Conservation (phyloP, 305 asterid genomes). For the Ajuga reptans region DNA sequence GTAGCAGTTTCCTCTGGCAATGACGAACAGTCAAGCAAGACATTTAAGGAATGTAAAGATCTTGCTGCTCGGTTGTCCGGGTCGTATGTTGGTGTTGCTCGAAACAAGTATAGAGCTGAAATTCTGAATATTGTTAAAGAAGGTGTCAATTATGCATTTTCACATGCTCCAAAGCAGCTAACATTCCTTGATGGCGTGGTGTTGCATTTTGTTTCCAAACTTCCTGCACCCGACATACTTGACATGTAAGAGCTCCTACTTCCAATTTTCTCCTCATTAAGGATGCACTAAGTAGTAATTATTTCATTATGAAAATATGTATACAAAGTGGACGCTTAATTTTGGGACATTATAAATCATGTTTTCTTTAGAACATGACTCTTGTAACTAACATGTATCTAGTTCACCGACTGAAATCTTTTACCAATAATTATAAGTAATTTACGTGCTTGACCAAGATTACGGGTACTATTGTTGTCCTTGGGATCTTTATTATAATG, state of each 20-base stretch:
- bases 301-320: not conserved
- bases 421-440: not conserved
- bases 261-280: not conserved
- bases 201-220: conserved; percentile 73
- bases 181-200: conserved; percentile 75
- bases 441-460: not conserved
- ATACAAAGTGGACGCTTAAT: not conserved
- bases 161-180: conserved; percentile 70
- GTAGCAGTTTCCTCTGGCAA: conserved; percentile 37
- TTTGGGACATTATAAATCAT: not conserved
- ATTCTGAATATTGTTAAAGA: conserved; percentile 59
- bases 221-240: conserved; percentile 67
- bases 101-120: conserved; percentile 68
- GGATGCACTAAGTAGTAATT: not conserved
- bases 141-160: conserved; percentile 74
- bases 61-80: conserved; percentile 80
- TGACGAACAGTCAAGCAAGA: conserved; percentile 49
- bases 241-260: conserved; percentile 56
- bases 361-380: not conserved
- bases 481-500: not conserved
- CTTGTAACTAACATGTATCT: not conserved
- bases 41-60: conserved; percentile 70
- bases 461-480: not conserved
- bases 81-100: conserved; percentile 63
- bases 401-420: not conserved